phyloP scores from a whole-genome alignment of 306 rosid genomes.

The Prunus campanulata region DNA sequence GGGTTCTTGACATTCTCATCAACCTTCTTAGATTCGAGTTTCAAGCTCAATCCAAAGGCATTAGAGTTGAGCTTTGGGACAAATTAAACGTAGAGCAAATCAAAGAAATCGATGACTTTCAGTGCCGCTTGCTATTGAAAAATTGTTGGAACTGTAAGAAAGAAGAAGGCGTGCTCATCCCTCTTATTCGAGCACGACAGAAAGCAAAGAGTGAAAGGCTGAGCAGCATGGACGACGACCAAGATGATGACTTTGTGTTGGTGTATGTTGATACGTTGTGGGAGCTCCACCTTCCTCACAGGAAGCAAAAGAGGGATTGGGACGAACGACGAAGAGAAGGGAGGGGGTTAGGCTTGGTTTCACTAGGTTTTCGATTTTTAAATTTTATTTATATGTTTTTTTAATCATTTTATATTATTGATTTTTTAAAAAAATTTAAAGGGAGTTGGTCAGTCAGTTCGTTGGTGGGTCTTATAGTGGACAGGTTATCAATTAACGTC shows the following conservation, averaged over 20 bases:
- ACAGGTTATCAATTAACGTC: no score
- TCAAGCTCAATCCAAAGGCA: background rate
- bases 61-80: conserved; percentile 28
- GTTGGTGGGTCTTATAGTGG: no score
- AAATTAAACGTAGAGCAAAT: conserved; percentile 10
- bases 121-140: background rate
- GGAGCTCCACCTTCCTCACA: background rate
- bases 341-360: no score
- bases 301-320: background rate
- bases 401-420: no score
- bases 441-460: no score
- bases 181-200: conserved; percentile 2
- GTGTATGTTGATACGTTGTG: no score
- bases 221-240: background rate
- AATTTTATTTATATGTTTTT: no score
- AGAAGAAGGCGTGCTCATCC: no score
- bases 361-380: no score
- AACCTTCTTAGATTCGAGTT: background rate
- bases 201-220: background rate
- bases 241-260: background rate
- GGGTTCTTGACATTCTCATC: conserved; percentile 21
- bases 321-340: no score
- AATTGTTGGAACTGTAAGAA: no score
- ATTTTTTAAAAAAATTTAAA: no score
- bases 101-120: conserved; percentile 7